Conservation (phyloP, 2,329 filamentous ascomycete genomes). For the Fusarium sublunatum region DNA sequence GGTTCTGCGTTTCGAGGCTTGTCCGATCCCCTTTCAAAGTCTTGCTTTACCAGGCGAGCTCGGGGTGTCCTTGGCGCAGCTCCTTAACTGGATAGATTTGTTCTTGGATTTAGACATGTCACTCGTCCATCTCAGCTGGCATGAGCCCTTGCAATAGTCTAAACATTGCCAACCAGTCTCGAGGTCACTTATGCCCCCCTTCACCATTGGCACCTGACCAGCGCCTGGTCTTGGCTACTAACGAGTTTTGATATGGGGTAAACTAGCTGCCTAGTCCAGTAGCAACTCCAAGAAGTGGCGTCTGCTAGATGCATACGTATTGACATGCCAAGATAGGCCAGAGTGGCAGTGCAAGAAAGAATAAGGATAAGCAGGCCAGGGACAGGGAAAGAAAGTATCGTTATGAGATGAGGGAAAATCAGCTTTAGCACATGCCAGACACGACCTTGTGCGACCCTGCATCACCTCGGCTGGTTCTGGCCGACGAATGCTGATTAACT, state of each 20-base stretch:
- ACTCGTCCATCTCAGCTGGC: not conserved
- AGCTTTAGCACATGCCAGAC: conserved; percentile 35
- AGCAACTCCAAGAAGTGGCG: conserved; percentile 34
- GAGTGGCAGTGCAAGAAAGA: conserved; percentile 29
- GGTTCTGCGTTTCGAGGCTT: not conserved
- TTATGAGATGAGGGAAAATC: not conserved
- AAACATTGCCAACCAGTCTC: not conserved
- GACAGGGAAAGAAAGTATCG: not conserved
- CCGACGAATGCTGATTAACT: conserved; percentile 22
- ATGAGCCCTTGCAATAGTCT: not conserved
- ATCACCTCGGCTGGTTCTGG: conserved; percentile 37
- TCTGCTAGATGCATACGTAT: conserved; percentile 10
- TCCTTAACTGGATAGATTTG: not conserved
- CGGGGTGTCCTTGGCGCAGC: not conserved
- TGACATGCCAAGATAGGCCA: conserved; percentile 21
- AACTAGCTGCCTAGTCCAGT: not conserved
- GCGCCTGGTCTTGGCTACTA: conserved; percentile 36
- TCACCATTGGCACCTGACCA: conserved; percentile 35
- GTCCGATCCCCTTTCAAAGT: not conserved
- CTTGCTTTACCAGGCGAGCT: not conserved
- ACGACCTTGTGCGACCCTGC: conserved; percentile 3
- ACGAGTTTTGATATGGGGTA: conserved; percentile 35
- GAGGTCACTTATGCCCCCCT: conserved; percentile 11
- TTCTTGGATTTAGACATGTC: not conserved
- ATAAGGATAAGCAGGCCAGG: not conserved